Evolutionary conservation across 441 rosid species (phyloP).

Genomic region (Pelargonium myrrhifolium): DNA sequence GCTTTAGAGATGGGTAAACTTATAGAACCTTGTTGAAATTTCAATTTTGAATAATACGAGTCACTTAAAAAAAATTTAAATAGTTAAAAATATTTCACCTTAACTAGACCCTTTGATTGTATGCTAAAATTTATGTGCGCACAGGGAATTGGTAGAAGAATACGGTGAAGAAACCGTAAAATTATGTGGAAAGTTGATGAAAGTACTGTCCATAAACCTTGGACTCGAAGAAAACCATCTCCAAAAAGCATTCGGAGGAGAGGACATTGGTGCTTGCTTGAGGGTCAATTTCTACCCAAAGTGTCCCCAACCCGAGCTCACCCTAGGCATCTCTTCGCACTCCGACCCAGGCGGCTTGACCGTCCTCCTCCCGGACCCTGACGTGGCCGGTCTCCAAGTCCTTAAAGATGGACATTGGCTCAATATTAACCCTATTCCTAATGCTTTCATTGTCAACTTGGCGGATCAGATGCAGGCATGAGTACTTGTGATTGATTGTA

Average conservation of each 20-base stretch:
- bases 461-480: slow-evolving; percentile 80
- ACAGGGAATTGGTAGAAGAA: slow-evolving; percentile 65
- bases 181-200: slow-evolving; percentile 56
- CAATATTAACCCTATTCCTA: slow-evolving; percentile 59
- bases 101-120: too few relatives aligned
- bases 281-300: slow-evolving; percentile 72
- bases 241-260: slow-evolving; percentile 72
- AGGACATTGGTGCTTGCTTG: slow-evolving; percentile 53
- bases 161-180: slow-evolving; percentile 56
- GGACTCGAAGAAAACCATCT: slow-evolving; percentile 45
- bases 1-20: too few relatives aligned
- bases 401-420: slow-evolving; percentile 46
- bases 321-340: slow-evolving; percentile 80
- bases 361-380: slow-evolving; percentile 60
- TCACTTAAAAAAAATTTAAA: too few relatives aligned
- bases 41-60: too few relatives aligned
- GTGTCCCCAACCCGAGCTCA: slow-evolving; percentile 79
- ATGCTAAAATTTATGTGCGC: too few relatives aligned
- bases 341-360: slow-evolving; percentile 91
- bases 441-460: slow-evolving; percentile 69
- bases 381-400: slow-evolving; percentile 69
- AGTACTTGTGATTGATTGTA: neutral
- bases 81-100: too few relatives aligned
- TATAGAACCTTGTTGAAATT: too few relatives aligned
- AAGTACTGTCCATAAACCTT: slow-evolving; percentile 52